A percentile compares a stretch with the other conserved stretches of the same genome.
These are phyloP conservation scores for Trametes villosa DNA, from an alignment of 768 basidiomycete genomes.

Conservation along the genomic window DNA sequence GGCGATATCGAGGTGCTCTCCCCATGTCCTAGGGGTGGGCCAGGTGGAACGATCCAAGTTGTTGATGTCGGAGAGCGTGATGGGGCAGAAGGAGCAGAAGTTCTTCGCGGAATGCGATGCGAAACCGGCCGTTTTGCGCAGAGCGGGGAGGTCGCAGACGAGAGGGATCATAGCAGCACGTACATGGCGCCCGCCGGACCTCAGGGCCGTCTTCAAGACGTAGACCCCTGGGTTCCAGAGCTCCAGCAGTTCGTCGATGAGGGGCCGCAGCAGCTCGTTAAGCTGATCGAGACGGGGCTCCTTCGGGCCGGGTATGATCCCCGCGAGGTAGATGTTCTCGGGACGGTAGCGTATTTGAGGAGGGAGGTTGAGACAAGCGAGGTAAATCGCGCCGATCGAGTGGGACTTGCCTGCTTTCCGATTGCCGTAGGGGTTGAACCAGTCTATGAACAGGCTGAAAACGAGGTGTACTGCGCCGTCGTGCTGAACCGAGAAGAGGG, in stretches of 20 bases:
- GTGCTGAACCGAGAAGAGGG: not conserved
- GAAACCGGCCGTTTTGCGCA: conserved; percentile 33
- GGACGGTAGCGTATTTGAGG: conserved; percentile 35
- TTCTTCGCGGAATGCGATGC: conserved; percentile 26
- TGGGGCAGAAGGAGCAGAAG: conserved; percentile 36
- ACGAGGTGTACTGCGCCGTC: not conserved
- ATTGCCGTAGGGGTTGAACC: conserved; percentile 3
- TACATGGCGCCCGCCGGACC: conserved; percentile 31
- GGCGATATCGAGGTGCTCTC: not conserved
- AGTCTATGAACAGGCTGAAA: not conserved
- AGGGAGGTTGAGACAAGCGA: conserved; percentile 29
- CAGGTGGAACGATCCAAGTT: not conserved
- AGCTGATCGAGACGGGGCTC: conserved; percentile 26
- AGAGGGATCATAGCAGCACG: conserved; percentile 23
- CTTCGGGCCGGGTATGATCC: conserved; percentile 31
- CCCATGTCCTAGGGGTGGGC: not conserved
- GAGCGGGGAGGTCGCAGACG: conserved; percentile 38
- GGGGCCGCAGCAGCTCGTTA: conserved; percentile 29
- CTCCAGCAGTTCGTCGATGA: conserved; percentile 27
- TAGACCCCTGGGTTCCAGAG: conserved; percentile 27
- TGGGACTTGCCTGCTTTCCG: not conserved
- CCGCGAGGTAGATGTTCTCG: conserved; percentile 38
- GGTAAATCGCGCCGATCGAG: conserved; percentile 4
- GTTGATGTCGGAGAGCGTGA: conserved; percentile 20
- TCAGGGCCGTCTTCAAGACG: not conserved